A percentile compares a stretch with the other conserved stretches of the same genome.
Evolutionary conservation across 1,284 basidiomycete species (phyloP).

Genomic region (Marasmius tenuissimus): DNA sequence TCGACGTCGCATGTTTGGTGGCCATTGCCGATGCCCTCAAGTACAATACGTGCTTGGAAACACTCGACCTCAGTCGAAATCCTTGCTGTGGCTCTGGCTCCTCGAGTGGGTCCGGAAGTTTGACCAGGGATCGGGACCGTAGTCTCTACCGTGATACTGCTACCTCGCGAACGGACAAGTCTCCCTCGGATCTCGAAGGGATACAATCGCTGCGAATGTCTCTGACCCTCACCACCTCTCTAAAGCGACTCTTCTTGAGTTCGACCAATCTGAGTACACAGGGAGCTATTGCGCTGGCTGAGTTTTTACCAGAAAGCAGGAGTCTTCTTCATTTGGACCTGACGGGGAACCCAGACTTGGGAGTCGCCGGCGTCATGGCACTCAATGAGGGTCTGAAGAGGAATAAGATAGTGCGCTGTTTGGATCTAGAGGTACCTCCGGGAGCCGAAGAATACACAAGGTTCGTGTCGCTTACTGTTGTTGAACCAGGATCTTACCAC

Average conservation of each 20-base stretch:
- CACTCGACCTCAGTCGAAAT: constrained; percentile 90
- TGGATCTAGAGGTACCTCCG: constrained; percentile 91
- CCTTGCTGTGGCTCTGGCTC: constrained; percentile 81
- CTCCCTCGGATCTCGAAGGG: constrained; percentile 4
- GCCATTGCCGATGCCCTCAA: constrained; percentile 90
- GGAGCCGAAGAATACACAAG: constrained; percentile 87
- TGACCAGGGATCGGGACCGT: not conserved
- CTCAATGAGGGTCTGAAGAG: constrained; percentile 82
- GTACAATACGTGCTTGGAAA: constrained; percentile 94
- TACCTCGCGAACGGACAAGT: not conserved
- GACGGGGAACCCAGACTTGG: constrained; percentile 69
- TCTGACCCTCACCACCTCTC: constrained; percentile 89
- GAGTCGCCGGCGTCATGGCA: constrained; percentile 91
- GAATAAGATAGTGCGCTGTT: constrained; percentile 86
- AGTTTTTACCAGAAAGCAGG: constrained; percentile 83
- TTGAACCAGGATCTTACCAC: constrained; percentile 7
- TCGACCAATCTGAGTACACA: constrained; percentile 81
- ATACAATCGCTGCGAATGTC: constrained; percentile 88
- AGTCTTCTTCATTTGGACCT: constrained; percentile 47
- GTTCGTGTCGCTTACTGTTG: constrained; percentile 30
- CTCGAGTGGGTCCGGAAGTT: constrained; percentile 77
- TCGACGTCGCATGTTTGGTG: constrained; percentile 82
- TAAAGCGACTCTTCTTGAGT: constrained; percentile 91
- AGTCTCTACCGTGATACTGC: constrained; percentile 1
- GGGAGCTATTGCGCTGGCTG: constrained; percentile 93